These are phyloP conservation scores for Lactifluus hygrophoroides DNA, from an alignment of 768 basidiomycete genomes.

Conservation along the genomic window DNA sequence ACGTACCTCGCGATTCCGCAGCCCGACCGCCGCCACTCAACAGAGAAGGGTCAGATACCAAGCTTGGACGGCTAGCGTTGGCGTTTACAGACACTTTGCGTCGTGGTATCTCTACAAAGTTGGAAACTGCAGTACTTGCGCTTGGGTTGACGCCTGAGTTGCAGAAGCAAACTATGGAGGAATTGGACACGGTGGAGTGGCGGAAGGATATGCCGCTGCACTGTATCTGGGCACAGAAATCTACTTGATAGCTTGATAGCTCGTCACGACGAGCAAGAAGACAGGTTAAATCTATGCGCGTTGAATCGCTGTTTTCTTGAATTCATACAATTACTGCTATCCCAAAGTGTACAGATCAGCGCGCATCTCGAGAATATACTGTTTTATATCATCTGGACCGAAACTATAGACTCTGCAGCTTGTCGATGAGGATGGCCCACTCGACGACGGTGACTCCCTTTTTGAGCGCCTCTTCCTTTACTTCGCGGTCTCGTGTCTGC, in stretches of 20 bases:
- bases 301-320: too few species aligned
- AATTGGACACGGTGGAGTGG: slow-evolving; percentile 3
- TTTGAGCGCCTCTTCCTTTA: slow-evolving; percentile 60
- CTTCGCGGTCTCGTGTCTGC: slow-evolving; percentile 58
- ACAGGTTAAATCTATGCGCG: too few species aligned
- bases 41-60: background rate
- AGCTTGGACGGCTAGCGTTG: background rate
- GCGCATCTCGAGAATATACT: background rate
- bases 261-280: too few species aligned
- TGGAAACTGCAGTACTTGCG: background rate
- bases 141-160: slow-evolving; percentile 7
- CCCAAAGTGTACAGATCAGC: background rate
- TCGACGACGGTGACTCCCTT: slow-evolving; percentile 65
- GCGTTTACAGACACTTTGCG: background rate
- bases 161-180: background rate
- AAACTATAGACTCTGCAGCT: slow-evolving; percentile 35
- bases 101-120: background rate
- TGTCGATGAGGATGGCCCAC: slow-evolving; percentile 72
- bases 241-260: background rate
- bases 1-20: background rate
- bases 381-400: background rate
- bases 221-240: slow-evolving; percentile 6
- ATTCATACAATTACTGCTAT: background rate
- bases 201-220: background rate
- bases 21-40: background rate